Base-by-base conservation (phyloP, 805 yeast species). In the Brettanomyces bruxellensis region DNA sequence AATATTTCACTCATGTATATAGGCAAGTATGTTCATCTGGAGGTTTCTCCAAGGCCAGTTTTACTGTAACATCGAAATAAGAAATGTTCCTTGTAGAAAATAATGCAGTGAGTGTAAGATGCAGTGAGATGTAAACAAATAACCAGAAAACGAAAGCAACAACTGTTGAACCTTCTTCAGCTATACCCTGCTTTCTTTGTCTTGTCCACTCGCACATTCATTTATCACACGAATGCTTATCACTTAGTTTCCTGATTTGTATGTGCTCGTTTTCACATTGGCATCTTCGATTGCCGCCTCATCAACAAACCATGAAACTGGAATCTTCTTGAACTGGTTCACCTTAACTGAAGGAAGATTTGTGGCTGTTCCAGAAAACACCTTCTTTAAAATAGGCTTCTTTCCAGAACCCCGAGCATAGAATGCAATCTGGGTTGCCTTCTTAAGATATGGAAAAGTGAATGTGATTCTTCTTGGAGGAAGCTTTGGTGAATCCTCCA, bases 391-490 rank as follows among this genome's bases (percentile, higher is more conserved):
- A 41, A 86, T 72, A 0, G 79, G 73, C 22, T 88, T 86, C 67
- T 90, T 90, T 34, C 85, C 82, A 9, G 83, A 82, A 48, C 97
- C 97, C 62, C 86, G 90, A 13, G 96, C 95, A 41, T 88, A 90
- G 65, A 89, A 89, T 2, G 86, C 83, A 55, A 89, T 78, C 25
- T 66, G 53, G 22, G 59, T 53, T 13, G 83, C 81, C 22, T 60
- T 65, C 45, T 70, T 72, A 55, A 89, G 72, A 3, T 83, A 82
- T 5, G 91, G 90, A 65, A 86, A 78, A 5, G 96, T 89, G 62
- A 89, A 71, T 3, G 96, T 86, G 66, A 89, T 85, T 71, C 97
- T 80, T 71, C 90, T 81, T 62, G 90, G 82, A 38, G 97, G 97
- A 32, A 95, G 95, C 66, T 90, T 90, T 63, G 96, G 96, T 9